Percentiles rank a stretch among this genome's conserved stretches.
phyloP scores from a whole-genome alignment of 345 rosid genomes.

The Combretum micranthum region DNA sequence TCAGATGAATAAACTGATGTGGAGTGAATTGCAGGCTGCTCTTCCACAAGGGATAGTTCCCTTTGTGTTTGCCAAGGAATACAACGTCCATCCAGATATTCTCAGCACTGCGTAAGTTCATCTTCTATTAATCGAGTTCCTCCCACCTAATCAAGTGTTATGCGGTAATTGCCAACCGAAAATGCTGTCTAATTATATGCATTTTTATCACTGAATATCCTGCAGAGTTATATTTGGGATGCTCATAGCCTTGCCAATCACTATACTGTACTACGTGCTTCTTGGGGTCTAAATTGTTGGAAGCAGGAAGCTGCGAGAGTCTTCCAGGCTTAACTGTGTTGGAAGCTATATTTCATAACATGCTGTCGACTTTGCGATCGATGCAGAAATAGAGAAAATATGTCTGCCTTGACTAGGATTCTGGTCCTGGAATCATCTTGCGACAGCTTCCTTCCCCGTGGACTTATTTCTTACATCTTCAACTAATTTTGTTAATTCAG shows the following conservation, averaged over 20 bases:
- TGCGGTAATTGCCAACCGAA: no score
- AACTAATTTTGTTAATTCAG: no score
- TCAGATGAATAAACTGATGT: no score
- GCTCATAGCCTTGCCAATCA: conserved; percentile 42
- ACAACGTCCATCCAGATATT: conserved; percentile 36
- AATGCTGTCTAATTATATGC: neutral
- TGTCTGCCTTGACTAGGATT: no score
- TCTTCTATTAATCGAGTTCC: neutral
- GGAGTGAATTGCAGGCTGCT: conserved; percentile 22
- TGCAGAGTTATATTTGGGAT: conserved; percentile 46
- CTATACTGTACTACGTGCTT: conserved; percentile 31
- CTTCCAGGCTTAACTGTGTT: neutral
- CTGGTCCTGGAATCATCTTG: no score
- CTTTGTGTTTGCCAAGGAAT: conserved; percentile 36
- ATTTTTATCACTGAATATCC: neutral
- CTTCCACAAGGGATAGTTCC: conserved; percentile 44
- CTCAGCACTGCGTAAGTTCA: conserved; percentile 37
- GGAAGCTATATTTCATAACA: no score
- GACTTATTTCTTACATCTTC: no score
- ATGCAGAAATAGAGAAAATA: no score
- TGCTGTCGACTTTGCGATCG: no score
- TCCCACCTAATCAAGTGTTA: neutral
- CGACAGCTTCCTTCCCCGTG: no score
- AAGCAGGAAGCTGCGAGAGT: neutral
- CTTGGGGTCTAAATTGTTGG: conserved; percentile 24